phyloP scores from a whole-genome alignment of 495 filamentous ascomycete species.

The Poronia punctata region DNA sequence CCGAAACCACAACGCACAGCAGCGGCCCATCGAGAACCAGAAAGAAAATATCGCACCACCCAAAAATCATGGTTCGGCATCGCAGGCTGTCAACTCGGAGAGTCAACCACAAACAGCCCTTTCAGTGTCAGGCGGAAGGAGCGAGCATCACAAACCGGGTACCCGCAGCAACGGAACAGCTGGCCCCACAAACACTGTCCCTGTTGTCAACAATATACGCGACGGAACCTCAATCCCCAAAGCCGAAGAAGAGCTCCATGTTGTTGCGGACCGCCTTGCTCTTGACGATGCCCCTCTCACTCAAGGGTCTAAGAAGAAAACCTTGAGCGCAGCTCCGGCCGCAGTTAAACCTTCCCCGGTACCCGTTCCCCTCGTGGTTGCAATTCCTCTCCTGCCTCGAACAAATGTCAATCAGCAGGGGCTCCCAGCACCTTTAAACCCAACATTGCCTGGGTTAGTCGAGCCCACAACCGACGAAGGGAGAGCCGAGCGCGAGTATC shows the following conservation, averaged over 20 bases:
- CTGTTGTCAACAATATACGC: constrained; percentile 3
- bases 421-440: neutral
- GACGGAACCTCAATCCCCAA: constrained; percentile 1
- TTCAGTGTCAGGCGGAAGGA: constrained; percentile 6
- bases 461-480: constrained; percentile 24
- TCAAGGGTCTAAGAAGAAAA: constrained; percentile 2
- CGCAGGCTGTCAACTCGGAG: constrained; percentile 5
- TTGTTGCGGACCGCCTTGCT: constrained; percentile 9
- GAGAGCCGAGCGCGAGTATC: constrained; percentile 23
- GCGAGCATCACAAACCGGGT: constrained; percentile 19
- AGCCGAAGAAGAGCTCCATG: constrained; percentile 3
- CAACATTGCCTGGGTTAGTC: constrained; percentile 18
- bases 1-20: constrained; percentile 2
- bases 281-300: constrained; percentile 7
- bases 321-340: neutral
- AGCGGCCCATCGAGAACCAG: neutral
- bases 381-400: constrained; percentile 11
- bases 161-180: constrained; percentile 16
- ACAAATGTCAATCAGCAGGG: neutral
- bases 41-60: constrained; percentile 15
- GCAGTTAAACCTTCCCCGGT: constrained; percentile 7
- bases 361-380: constrained; percentile 12
- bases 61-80: neutral
- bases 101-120: constrained; percentile 13
- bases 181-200: constrained; percentile 1